Evolutionary conservation across 1,284 basidiomycete genomes (phyloP).

Genomic region (Meira nashicola): DNA sequence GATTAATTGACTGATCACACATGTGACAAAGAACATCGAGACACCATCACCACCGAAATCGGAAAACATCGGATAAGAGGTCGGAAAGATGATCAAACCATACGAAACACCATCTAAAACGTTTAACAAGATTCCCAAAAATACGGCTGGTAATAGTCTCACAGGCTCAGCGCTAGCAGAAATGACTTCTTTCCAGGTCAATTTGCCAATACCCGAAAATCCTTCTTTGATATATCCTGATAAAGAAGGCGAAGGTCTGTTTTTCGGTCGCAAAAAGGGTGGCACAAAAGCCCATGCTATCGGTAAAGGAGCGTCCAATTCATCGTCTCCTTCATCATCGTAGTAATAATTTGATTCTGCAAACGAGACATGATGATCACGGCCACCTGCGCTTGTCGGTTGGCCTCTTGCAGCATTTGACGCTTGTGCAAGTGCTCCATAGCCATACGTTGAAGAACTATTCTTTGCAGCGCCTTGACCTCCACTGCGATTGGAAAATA

Average conservation of each 20-base stretch:
- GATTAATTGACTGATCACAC: constrained; percentile 74
- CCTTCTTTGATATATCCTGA: constrained; percentile 14
- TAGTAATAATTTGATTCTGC: constrained; percentile 10
- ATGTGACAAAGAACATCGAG: constrained; percentile 62
- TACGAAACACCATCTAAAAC: constrained; percentile 80
- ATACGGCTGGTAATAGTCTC: constrained; percentile 65
- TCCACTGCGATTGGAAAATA: not conserved
- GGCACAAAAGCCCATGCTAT: constrained; percentile 27
- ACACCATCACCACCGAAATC: constrained; percentile 83
- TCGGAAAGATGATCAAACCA: constrained; percentile 82
- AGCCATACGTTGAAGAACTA: constrained; percentile 20
- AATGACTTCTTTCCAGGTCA: constrained; percentile 33
- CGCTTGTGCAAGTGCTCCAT: constrained; percentile 40
- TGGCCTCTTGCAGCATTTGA: not conserved
- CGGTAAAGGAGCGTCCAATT: constrained; percentile 15
- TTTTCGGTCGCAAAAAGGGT: constrained; percentile 19
- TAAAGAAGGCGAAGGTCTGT: constrained; percentile 17
- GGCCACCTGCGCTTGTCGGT: constrained; percentile 19
- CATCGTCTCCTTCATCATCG: constrained; percentile 7
- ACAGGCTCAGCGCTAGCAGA: constrained; percentile 37
- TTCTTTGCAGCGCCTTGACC: not conserved
- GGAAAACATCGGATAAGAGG: constrained; percentile 65
- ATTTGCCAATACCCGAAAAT: constrained; percentile 17
- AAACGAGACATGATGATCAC: constrained; percentile 19
- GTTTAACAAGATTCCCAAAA: constrained; percentile 81